Conservation (phyloP, 352 stramenopile genomes). For the Phytophthora sojae region DNA sequence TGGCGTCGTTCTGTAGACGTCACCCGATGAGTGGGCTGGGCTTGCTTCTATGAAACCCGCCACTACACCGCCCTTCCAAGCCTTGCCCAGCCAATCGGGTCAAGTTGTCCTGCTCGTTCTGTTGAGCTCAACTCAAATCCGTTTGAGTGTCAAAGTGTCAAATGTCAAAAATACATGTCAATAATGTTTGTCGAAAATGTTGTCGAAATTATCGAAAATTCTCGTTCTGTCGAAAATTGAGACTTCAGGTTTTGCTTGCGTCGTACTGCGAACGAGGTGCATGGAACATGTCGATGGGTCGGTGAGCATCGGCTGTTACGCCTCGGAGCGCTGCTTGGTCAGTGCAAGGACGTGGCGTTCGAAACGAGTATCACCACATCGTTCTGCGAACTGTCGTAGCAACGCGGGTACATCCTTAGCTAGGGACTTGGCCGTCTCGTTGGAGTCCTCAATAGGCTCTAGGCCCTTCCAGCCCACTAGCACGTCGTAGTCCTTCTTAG, state of each 20-base stretch:
- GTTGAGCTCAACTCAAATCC: too few species aligned
- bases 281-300: too few species aligned
- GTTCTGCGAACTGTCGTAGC: slow-evolving; percentile 2
- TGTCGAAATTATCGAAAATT: neutral
- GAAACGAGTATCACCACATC: neutral
- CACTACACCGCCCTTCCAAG: slow-evolving; percentile 5
- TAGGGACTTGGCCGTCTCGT: slow-evolving; percentile 13
- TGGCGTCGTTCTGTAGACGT: neutral
- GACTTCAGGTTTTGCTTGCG: neutral
- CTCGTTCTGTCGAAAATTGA: neutral
- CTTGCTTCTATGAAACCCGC: neutral
- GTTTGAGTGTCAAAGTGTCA: neutral
- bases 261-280: too few species aligned
- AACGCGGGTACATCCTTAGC: slow-evolving; percentile 4
- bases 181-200: too few species aligned
- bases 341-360: neutral
- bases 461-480: slow-evolving; percentile 24
- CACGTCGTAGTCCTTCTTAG: slow-evolving; percentile 14
- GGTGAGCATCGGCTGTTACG: too few species aligned
- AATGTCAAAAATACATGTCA: slow-evolving; percentile 1
- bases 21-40: neutral
- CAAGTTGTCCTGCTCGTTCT: too few species aligned
- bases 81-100: slow-evolving; percentile 7
- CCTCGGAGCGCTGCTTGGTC: too few species aligned
- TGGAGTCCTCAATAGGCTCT: slow-evolving; percentile 22